Base-by-base conservation (phyloP, 2,329 filamentous ascomycete species). In the Fusarium globosum region DNA sequence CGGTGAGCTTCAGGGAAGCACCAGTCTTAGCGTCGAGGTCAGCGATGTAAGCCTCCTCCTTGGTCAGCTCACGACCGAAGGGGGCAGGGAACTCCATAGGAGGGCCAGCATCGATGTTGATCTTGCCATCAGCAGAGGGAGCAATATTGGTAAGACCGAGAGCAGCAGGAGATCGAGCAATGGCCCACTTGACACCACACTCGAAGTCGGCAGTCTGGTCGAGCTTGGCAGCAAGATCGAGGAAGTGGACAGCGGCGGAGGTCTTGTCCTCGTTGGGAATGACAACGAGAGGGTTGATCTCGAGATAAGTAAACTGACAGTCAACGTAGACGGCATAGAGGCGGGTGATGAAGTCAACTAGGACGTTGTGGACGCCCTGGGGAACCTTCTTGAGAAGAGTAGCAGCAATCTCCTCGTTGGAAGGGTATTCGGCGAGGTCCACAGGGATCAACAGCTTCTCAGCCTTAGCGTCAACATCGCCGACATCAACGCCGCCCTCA, bases 271-370 rank as follows among this genome's bases (percentile, higher is more conserved):
- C 92, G 85, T 98, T 98, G 84, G 96, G 96, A 80, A 99, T 96
- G 83, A 98, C 96, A 72, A 99, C 96, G 75, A 99, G 88, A 78
- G 96, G 96, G 91, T 99, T 99, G 89, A 99, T 99, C 87, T 99
- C 96, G 79, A 99, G 94, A 88, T 99, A 99, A 81, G 96, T 98
- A 91, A 99, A 99, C 86, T 99, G 96, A 91, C 94, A 97, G 89
- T 99, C 96, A 76, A 98, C 96, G 82, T 98, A 99, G 87, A 99
- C 96, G 79, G 96, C 96, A 83, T 99, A 99, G 77, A 99, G 90
- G 80, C 96, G 92, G 81, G 94, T 94, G 88, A 99, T 99, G 90
- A 99, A 99, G 90, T 99, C 96, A 73, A 99, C 94, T 69, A 99
- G 91, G 81, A 99, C 96, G 82, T 97, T 98, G 91, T 99, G 96